phyloP scores from a whole-genome alignment of 2,329 filamentous ascomycete genomes.

The Aspergillus tubingensis region DNA sequence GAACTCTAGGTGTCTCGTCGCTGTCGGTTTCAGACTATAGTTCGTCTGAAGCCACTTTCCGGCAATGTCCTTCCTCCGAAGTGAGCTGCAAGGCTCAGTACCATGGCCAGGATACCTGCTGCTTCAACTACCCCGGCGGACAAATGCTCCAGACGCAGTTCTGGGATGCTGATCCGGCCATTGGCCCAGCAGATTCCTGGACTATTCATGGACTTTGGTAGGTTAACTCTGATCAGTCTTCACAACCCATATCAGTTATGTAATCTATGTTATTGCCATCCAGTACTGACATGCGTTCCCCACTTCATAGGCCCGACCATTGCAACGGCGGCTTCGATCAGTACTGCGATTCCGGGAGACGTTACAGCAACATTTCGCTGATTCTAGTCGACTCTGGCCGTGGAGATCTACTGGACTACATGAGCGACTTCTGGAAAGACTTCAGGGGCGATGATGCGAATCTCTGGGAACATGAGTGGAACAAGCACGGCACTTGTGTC shows the following conservation, averaged over 20 bases:
- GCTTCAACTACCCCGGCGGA: slow-evolving; percentile 72
- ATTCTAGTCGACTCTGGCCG: slow-evolving; percentile 61
- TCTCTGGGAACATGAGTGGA: slow-evolving; percentile 76
- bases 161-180: slow-evolving; percentile 68
- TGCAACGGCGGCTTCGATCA: slow-evolving; percentile 71
- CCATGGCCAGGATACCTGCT: slow-evolving; percentile 65
- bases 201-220: slow-evolving; percentile 72
- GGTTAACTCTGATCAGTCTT: slow-evolving; percentile 11
- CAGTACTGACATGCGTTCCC: neutral
- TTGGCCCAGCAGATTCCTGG: slow-evolving; percentile 70
- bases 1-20: slow-evolving; percentile 33
- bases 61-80: slow-evolving; percentile 39
- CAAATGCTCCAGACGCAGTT: slow-evolving; percentile 75
- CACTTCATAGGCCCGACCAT: slow-evolving; percentile 57
- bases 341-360: slow-evolving; percentile 63
- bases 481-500: slow-evolving; percentile 75
- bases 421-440: slow-evolving; percentile 73
- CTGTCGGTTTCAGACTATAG: slow-evolving; percentile 15
- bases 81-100: slow-evolving; percentile 67
- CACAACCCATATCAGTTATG: neutral
- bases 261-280: neutral
- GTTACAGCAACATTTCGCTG: slow-evolving; percentile 65
- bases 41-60: slow-evolving; percentile 15
- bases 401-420: slow-evolving; percentile 62
- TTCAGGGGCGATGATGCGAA: slow-evolving; percentile 63